A percentile compares a stretch with the other conserved stretches of the same genome.
phyloP scores from a whole-genome alignment of 1,284 basidiomycete genomes.

The Wolfiporia cocos region DNA sequence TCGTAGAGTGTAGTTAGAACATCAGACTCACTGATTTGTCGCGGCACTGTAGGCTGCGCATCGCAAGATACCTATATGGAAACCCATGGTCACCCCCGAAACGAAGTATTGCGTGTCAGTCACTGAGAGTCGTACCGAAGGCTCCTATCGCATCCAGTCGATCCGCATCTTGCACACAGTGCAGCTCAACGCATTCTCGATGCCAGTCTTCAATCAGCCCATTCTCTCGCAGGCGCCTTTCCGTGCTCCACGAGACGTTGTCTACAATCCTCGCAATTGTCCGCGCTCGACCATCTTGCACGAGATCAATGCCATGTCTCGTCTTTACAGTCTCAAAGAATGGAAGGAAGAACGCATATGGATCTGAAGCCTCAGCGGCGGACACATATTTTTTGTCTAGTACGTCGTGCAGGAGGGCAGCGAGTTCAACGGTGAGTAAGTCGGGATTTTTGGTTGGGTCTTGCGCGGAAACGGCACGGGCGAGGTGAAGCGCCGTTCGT shows the following conservation, averaged over 20 bases:
- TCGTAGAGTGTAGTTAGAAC: not conserved
- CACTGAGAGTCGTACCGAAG: constrained; percentile 53
- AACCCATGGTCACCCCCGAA: not conserved
- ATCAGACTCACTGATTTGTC: constrained; percentile 47
- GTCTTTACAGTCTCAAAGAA: constrained; percentile 49
- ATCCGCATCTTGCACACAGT: constrained; percentile 92
- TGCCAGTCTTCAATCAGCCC: constrained; percentile 70
- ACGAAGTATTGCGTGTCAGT: constrained; percentile 1
- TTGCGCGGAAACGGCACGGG: constrained; percentile 31
- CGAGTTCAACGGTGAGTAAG: constrained; percentile 73
- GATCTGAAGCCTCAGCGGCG: constrained; percentile 48
- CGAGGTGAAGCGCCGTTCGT: constrained; percentile 68
- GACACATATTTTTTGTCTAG: constrained; percentile 82
- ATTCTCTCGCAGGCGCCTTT: constrained; percentile 57
- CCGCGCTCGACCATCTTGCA: constrained; percentile 53
- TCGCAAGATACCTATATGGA: constrained; percentile 65
- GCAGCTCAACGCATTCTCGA: constrained; percentile 69
- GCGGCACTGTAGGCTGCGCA: constrained; percentile 79
- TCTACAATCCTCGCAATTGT: constrained; percentile 62
- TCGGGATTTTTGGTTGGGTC: constrained; percentile 40
- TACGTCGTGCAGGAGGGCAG: constrained; percentile 86
- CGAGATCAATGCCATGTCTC: constrained; percentile 42
- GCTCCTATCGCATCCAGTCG: constrained; percentile 89
- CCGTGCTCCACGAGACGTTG: constrained; percentile 84
- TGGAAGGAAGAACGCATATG: constrained; percentile 60